phyloP scores from a whole-genome alignment of 768 basidiomycete genomes.

The Pisolithus sp. region DNA sequence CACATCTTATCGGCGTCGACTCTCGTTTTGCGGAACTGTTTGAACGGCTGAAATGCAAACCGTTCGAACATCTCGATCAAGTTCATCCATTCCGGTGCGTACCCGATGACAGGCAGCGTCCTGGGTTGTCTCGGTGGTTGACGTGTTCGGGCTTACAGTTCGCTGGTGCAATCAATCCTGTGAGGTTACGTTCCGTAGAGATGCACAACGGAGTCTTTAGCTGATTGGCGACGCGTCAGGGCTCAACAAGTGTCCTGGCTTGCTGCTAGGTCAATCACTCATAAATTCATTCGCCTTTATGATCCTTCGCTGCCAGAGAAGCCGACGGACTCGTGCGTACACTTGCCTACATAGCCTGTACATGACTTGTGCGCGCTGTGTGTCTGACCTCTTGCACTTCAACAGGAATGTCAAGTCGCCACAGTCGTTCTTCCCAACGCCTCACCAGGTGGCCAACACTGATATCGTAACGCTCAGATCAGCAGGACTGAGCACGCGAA shows the following conservation, averaged over 20 bases:
- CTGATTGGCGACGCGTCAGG: slow-evolving; percentile 27
- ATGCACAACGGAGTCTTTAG: background rate
- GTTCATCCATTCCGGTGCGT: slow-evolving; percentile 78
- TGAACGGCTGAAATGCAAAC: slow-evolving; percentile 57
- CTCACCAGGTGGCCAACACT: slow-evolving; percentile 57
- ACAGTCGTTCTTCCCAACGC: slow-evolving; percentile 60
- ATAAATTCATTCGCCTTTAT: slow-evolving; percentile 72
- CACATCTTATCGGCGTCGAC: slow-evolving; percentile 63
- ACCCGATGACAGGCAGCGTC: background rate
- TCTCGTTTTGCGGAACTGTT: slow-evolving; percentile 69
- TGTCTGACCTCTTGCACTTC: background rate
- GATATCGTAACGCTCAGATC: slow-evolving; percentile 54
- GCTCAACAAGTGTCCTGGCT: slow-evolving; percentile 83
- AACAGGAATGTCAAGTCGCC: slow-evolving; percentile 15
- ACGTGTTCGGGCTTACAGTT: slow-evolving; percentile 34
- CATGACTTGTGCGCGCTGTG: too few relatives aligned
- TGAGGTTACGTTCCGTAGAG: slow-evolving; percentile 29
- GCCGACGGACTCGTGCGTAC: slow-evolving; percentile 41
- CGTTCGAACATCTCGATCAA: slow-evolving; percentile 65
- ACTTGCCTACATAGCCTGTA: background rate
- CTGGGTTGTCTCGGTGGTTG: background rate
- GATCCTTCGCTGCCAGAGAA: slow-evolving; percentile 71
- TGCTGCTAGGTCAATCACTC: slow-evolving; percentile 77
- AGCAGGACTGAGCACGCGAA: slow-evolving; percentile 78
- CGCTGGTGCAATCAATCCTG: slow-evolving; percentile 68